These are phyloP conservation scores for Ustilago vetiveriae DNA, from an alignment of 1,284 basidiomycete genomes.

Conservation along the genomic window DNA sequence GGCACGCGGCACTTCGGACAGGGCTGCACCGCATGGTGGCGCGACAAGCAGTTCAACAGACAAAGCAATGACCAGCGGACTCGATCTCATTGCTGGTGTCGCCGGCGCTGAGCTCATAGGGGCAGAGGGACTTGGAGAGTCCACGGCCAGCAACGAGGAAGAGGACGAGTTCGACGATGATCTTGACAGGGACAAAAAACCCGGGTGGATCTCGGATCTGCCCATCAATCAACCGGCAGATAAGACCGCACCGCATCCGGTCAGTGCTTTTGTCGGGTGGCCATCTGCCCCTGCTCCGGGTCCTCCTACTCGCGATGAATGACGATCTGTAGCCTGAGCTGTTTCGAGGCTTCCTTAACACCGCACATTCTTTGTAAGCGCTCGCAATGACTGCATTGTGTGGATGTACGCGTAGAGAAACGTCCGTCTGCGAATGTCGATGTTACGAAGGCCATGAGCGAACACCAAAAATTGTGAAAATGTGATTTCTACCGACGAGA, in stretches of 20 bases:
- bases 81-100: conserved; percentile 45
- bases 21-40: conserved; percentile 3
- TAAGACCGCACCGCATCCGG: conserved; percentile 43
- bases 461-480: neutral
- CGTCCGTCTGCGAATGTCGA: neutral
- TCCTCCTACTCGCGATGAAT: conserved; percentile 17
- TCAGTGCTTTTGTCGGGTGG: conserved; percentile 45
- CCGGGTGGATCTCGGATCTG: conserved; percentile 46
- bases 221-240: conserved; percentile 48
- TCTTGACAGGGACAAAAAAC: conserved; percentile 27
- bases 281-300: conserved; percentile 17
- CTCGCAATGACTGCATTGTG: too few relatives aligned
- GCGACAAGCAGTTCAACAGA: conserved; percentile 5
- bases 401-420: neutral
- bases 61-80: conserved; percentile 38
- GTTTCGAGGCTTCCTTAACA: neutral
- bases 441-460: neutral
- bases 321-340: neutral
- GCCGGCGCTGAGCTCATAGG: conserved; percentile 40
- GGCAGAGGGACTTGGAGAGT: conserved; percentile 27
- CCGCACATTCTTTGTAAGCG: too few relatives aligned
- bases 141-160: conserved; percentile 32
- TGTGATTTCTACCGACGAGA: too few relatives aligned
- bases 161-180: conserved; percentile 37
- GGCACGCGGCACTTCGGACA: conserved; percentile 3